These are phyloP conservation scores for Sporothrix euskadiensis DNA, from an alignment of 2,329 filamentous ascomycete genomes.

Conservation along the genomic window DNA sequence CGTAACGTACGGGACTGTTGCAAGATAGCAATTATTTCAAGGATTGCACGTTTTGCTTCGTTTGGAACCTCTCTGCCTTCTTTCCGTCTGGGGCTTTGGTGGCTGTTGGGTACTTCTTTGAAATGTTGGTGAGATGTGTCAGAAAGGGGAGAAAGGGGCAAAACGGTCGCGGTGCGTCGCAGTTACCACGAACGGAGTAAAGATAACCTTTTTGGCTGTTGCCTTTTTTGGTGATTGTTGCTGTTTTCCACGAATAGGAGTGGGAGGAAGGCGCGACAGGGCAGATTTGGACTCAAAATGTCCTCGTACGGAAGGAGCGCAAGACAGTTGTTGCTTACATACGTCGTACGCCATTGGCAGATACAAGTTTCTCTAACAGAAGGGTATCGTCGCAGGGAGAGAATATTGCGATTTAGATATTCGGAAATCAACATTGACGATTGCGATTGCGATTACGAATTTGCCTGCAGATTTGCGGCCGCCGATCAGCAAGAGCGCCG, in stretches of 20 bases:
- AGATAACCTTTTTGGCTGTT: background rate
- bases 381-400: background rate
- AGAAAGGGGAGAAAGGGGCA: background rate
- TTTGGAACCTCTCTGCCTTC: background rate
- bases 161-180: background rate
- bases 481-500: background rate
- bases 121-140: background rate
- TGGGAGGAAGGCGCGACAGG: background rate
- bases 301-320: background rate
- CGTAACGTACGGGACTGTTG: background rate
- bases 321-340: background rate
- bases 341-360: too few relatives aligned
- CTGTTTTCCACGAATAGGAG: constrained; percentile 5
- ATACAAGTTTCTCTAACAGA: too few relatives aligned
- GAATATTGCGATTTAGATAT: background rate
- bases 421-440: background rate
- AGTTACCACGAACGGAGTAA: background rate
- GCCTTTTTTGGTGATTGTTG: background rate
- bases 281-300: background rate
- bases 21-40: background rate
- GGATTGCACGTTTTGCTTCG: background rate
- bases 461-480: background rate
- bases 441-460: background rate
- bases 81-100: background rate
- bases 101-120: background rate